These are phyloP conservation scores for Clavariopsis aquatica DNA, from an alignment of 495 filamentous ascomycete species.

Conservation along the genomic window DNA sequence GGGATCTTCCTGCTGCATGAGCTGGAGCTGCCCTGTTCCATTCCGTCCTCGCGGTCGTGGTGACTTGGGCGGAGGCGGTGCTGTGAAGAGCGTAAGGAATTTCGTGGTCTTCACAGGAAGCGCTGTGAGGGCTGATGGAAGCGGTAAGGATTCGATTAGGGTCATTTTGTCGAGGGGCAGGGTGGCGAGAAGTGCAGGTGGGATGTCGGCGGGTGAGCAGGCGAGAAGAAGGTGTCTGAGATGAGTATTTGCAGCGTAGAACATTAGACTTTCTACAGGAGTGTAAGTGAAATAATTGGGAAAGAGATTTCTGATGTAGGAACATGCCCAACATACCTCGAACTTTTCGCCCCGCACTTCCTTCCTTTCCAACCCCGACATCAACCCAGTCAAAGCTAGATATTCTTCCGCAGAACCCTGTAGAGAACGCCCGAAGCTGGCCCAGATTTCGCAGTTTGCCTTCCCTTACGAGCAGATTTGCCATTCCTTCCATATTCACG, in stretches of 20 bases:
- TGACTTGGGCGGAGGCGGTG: slow-evolving; percentile 27
- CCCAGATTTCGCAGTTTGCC: slow-evolving; percentile 37
- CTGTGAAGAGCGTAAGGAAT: slow-evolving; percentile 26
- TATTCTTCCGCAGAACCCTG: slow-evolving; percentile 32
- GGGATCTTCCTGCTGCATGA: slow-evolving; percentile 29
- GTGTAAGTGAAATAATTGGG: not conserved
- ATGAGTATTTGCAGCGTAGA: slow-evolving; percentile 30
- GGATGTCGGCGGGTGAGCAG: slow-evolving; percentile 26
- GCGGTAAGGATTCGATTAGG: slow-evolving; percentile 26
- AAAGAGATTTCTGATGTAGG: too few relatives aligned
- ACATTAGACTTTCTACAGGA: slow-evolving; percentile 29
- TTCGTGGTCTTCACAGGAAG: slow-evolving; percentile 21
- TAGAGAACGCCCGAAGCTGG: slow-evolving; percentile 33
- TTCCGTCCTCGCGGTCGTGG: slow-evolving; percentile 22
- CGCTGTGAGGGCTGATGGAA: slow-evolving; percentile 16
- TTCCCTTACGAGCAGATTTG: slow-evolving; percentile 40
- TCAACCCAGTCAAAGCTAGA: slow-evolving; percentile 35
- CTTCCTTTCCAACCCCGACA: slow-evolving; percentile 36
- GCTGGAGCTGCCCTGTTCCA: slow-evolving; percentile 18
- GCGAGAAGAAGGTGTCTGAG: slow-evolving; percentile 34
- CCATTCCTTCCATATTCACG: slow-evolving; percentile 46
- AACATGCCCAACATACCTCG: slow-evolving; percentile 21
- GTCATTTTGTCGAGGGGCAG: slow-evolving; percentile 25
- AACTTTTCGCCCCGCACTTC: slow-evolving; percentile 26
- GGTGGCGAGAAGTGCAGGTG: slow-evolving; percentile 26